Evolutionary conservation across 148 eudicot species (phyloP).

Genomic region (Bassia scoparia): DNA sequence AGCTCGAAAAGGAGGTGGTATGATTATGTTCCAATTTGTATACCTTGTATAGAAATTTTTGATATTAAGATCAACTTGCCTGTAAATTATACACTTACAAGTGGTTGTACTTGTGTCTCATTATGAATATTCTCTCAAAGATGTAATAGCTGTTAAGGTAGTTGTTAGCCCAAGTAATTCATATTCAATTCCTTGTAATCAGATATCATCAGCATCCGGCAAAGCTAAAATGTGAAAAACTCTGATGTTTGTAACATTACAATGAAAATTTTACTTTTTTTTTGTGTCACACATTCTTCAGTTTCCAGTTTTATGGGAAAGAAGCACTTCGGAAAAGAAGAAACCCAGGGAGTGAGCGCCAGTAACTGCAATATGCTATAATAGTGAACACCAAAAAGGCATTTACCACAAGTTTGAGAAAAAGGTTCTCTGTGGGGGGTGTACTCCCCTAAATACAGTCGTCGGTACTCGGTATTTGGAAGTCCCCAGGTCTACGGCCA

Average conservation of each 20-base stretch:
- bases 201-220: background rate
- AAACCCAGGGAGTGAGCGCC: background rate
- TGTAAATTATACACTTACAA: background rate
- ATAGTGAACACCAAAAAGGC: too few relatives aligned
- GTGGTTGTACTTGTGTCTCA: background rate
- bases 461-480: too few relatives aligned
- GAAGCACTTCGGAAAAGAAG: background rate
- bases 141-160: background rate
- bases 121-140: background rate
- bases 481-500: background rate
- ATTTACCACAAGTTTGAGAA: too few relatives aligned
- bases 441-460: too few relatives aligned
- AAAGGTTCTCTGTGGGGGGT: too few relatives aligned
- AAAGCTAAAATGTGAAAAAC: background rate
- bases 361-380: too few relatives aligned
- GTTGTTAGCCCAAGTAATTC: background rate
- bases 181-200: background rate
- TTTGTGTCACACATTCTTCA: background rate
- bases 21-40: conserved; percentile 30
- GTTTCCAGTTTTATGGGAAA: background rate
- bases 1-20: conserved; percentile 93
- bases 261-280: background rate
- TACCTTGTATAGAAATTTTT: conserved; percentile 18
- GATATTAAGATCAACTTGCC: background rate
- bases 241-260: background rate